phyloP scores from a whole-genome alignment of 2,329 filamentous ascomycete species.

The Fusarium gaditjirri region DNA sequence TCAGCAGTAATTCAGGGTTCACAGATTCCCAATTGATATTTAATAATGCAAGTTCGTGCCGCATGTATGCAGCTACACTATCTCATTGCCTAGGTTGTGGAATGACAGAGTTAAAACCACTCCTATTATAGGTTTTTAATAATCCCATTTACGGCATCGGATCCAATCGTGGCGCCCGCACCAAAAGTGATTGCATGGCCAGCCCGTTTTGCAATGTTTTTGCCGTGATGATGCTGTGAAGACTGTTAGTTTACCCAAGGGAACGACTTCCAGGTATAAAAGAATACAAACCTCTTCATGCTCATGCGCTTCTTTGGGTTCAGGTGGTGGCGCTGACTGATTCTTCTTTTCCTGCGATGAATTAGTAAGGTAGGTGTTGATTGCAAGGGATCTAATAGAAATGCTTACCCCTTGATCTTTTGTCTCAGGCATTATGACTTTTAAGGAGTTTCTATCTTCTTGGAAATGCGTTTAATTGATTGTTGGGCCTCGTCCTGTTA shows the following conservation, averaged over 20 bases:
- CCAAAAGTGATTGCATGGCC: background rate
- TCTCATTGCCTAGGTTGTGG: accelerated
- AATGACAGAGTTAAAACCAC: accelerated
- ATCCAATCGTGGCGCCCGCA: background rate
- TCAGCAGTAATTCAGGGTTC: accelerated
- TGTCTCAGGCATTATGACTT: background rate
- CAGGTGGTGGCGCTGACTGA: background rate
- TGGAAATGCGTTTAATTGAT: accelerated
- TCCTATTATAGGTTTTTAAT: background rate
- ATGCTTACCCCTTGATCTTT: background rate
- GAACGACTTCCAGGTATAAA: accelerated
- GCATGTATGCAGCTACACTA: accelerated
- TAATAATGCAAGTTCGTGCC: accelerated
- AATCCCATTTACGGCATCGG: background rate
- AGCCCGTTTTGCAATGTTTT: background rate
- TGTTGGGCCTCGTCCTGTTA: too few species aligned
- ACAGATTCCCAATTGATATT: background rate
- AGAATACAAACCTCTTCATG: background rate
- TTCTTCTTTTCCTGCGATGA: background rate
- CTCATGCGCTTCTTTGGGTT: background rate
- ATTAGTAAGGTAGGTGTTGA: accelerated
- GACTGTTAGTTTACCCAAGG: accelerated
- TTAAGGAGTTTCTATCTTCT: background rate
- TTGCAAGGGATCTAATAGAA: accelerated
- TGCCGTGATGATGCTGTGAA: background rate